A percentile compares a stretch with the other conserved stretches of the same genome.
These are phyloP conservation scores for Alternaria viburni DNA, from an alignment of 2,329 filamentous ascomycete genomes.

Conservation along the genomic window DNA sequence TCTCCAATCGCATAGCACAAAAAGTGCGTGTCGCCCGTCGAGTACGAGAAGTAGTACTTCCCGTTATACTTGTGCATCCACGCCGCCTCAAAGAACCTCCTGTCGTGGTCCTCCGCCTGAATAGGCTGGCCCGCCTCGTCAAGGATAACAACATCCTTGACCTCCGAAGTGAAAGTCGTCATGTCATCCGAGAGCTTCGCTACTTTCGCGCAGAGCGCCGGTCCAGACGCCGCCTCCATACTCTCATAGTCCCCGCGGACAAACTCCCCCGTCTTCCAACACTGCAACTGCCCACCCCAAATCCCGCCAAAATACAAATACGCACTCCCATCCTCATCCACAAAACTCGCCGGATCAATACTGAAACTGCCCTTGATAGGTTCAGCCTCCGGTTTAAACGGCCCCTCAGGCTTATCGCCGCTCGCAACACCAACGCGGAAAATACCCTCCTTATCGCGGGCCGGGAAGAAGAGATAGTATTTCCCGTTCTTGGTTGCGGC, in stretches of 20 bases:
- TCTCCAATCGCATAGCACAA: constrained; percentile 72
- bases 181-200: constrained; percentile 70
- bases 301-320: constrained; percentile 80
- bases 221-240: constrained; percentile 46
- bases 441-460: constrained; percentile 70
- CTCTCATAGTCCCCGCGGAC: constrained; percentile 49
- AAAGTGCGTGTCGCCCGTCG: constrained; percentile 78
- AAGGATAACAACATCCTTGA: constrained; percentile 68
- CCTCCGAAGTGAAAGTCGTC: constrained; percentile 63
- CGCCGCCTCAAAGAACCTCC: constrained; percentile 80
- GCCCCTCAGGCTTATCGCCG: constrained; percentile 68
- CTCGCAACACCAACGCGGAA: constrained; percentile 79
- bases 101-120: constrained; percentile 70
- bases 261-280: constrained; percentile 69
- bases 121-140: constrained; percentile 66
- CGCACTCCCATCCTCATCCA: constrained; percentile 69
- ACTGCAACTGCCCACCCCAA: constrained; percentile 82
- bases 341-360: constrained; percentile 78
- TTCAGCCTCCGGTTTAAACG: constrained; percentile 69
- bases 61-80: constrained; percentile 78
- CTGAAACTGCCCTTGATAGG: constrained; percentile 74
- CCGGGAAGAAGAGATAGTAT: constrained; percentile 81
- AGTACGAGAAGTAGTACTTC: constrained; percentile 78
- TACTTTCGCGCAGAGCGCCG: constrained; percentile 70
- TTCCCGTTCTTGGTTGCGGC: constrained; percentile 71